Evolutionary conservation across 2,329 filamentous ascomycete genomes (phyloP), one percentile per base, ranked within the genome.

Genomic region (Ophiosphaerella narmari): DNA sequence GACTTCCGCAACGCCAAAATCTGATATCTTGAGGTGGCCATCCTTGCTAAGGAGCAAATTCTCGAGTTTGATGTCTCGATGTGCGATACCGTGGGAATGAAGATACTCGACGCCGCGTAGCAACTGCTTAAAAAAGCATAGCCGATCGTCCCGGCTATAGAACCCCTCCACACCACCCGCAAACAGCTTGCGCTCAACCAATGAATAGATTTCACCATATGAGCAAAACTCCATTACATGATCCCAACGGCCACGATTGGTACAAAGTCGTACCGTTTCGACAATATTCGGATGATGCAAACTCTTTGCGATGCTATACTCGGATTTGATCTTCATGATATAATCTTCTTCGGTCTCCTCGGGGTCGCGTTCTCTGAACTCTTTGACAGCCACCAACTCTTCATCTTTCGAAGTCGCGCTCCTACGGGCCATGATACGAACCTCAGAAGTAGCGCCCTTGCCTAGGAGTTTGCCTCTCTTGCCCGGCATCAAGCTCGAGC

Each of bases 211-310:
- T 66, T 96, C 91, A 39, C 91, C 91, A 60, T 90, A 85, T 3
- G 84, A 81, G 75, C 91, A 96, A 71, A 89, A 95, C 70, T 96
- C 90, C 91, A 96, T 96, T 48, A 96, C 90, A 70, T 95, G 90
- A 70, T 91, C 92, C 88, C 89, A 95, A 34, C 87, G 85, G 29
- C 84, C 85, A 60, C 86, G 83, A 60, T 91, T 82, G 12, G 82
- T 74, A 75, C 90, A 94, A 5, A 96, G 79, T 26, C 87, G 84
- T 47, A 91, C 76, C 0, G 90, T 92, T 72, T 90, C 84, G 56
- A 96, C 88, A 62, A 96, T 89, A 71, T 96, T 96, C 43, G 91
- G 90, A 68, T 96, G 91, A 63, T 91, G 84, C 53, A 92, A 76
- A 58, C 88, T 90, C 77, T 92, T 92, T 52, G 89, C 89, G 58